Percentiles rank a stretch among this genome's conserved stretches.
Conservation (phyloP, 331 rosid genomes). For the Malus hybrid region DNA sequence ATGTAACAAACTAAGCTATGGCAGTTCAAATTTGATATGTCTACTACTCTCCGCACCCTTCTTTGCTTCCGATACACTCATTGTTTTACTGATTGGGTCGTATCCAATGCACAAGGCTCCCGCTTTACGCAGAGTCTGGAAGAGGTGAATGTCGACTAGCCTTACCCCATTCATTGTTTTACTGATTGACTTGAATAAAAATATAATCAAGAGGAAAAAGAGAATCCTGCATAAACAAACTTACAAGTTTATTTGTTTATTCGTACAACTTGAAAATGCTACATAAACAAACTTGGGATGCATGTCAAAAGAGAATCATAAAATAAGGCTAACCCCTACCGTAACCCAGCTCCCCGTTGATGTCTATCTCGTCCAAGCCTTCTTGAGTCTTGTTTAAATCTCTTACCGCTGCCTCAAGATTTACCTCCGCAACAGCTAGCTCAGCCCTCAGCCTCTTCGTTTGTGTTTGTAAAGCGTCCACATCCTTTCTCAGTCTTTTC, state of each 20-base stretch:
- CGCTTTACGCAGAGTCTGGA: no score
- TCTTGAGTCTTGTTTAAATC: not conserved
- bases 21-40: no score
- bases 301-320: not conserved
- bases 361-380: not conserved
- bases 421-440: not conserved
- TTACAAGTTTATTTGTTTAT: not conserved
- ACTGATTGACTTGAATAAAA: no score
- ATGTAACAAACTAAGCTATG: no score
- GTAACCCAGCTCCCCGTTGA: not conserved
- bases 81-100: no score
- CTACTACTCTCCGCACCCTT: no score
- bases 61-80: no score
- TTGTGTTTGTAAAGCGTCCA: not conserved
- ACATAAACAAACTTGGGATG: not conserved
- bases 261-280: not conserved
- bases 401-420: not conserved
- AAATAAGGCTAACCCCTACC: not conserved
- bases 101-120: no score
- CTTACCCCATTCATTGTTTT: no score
- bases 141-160: no score
- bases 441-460: not conserved
- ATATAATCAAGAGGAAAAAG: no score
- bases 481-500: not conserved
- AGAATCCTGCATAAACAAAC: no score